Evolutionary conservation across 164 flowering plant species (phyloP), one percentile per base, ranked within the genome.

Genomic region (Aristolochia fimbriata): DNA sequence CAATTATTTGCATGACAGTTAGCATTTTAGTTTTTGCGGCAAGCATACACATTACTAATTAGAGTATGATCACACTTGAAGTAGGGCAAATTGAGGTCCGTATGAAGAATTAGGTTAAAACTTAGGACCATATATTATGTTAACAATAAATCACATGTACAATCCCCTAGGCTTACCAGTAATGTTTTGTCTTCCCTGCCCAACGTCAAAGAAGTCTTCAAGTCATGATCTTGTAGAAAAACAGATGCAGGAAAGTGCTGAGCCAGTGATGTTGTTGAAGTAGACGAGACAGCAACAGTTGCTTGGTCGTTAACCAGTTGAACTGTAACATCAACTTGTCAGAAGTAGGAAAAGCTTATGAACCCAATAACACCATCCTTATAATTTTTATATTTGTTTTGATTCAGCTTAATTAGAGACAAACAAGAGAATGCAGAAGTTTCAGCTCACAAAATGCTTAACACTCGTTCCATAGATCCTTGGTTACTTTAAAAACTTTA

Each of bases 211-310:
- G 62, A 60, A 56, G 83, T 47, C 65, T 69, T 78, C 68, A 61
- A 52, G 19, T 82, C 88, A 71, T 80, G 87, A 69, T 84, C 91
- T 74, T 78, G 88, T 48, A 74, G 72, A 60, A 75, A 77, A 71
- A 78, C 80, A 27, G 88, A 81, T 17, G 82, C 60, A 25, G 86
- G 81, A 72, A 80, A 71, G 64, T 71, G 63, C 14, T 74, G 73
- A 66, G 78, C 57, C 16, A 68, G 33, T 63, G 80, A 74, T 60
- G 77, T 47, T 51, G 75, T 67, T 55, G 70, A 77, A 68, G 60
- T 5, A 50, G 78, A 74, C 22, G 70, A 49, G 61, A 71, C 70
- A 12, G 70, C 74, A 57, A 74, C 66, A 65, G 68, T 57, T 50
- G 78, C 62, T 76, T 73, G 83, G 55, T 83, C 91, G 66, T 73